phyloP scores from a whole-genome alignment of 768 basidiomycete genomes.

The Lyophyllum atratum region DNA sequence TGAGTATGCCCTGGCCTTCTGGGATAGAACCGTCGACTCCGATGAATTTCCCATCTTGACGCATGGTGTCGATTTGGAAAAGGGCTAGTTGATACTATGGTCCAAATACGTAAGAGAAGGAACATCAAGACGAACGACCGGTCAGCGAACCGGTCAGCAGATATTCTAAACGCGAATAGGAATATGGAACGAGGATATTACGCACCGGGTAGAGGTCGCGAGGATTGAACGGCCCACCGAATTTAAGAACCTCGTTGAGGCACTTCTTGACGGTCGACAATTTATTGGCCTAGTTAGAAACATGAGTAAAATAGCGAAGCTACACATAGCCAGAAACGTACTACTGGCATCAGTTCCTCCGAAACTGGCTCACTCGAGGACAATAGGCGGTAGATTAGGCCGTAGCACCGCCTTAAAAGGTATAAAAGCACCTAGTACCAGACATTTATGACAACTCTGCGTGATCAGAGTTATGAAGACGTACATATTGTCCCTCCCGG shows the following conservation, averaged over 20 bases:
- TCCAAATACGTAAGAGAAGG: background rate
- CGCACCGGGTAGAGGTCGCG: constrained; percentile 92
- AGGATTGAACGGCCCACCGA: constrained; percentile 90
- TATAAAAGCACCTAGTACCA: constrained; percentile 80
- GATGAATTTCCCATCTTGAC: constrained; percentile 92
- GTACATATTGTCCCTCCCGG: constrained; percentile 94
- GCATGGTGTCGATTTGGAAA: constrained; percentile 92
- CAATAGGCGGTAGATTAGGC: constrained; percentile 89
- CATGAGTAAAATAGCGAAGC: background rate
- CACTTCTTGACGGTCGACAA: constrained; percentile 96
- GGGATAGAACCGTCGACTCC: constrained; percentile 88
- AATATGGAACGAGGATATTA: constrained; percentile 10
- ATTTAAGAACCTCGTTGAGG: constrained; percentile 92
- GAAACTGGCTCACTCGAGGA: constrained; percentile 97
- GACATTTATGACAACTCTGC: background rate
- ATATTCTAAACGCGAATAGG: background rate
- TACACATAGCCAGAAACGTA: constrained; percentile 28
- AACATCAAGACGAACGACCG: background rate
- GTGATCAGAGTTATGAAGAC: constrained; percentile 24
- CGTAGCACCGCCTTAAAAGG: constrained; percentile 92
- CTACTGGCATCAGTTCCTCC: constrained; percentile 96
- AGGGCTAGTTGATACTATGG: constrained; percentile 88
- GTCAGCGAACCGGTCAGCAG: background rate
- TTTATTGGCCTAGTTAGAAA: constrained; percentile 78
- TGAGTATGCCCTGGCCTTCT: constrained; percentile 95